phyloP scores from a whole-genome alignment of 2,329 filamentous ascomycete species.

The Botrytis elliptica region DNA sequence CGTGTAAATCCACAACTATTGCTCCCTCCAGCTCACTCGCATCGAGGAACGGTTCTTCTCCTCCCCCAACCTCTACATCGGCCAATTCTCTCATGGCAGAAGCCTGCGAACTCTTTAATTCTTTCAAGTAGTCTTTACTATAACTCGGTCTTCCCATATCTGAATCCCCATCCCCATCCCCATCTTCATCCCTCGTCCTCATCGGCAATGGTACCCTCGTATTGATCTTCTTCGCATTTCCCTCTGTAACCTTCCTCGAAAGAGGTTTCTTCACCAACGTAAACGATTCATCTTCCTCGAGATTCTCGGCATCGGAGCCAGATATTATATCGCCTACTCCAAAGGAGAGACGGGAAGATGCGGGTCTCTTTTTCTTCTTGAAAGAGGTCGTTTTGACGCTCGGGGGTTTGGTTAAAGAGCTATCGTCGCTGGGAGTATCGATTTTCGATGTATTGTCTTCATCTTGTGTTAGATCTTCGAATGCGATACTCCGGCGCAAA shows the following conservation, averaged over 20 bases:
- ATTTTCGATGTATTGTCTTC: constrained; percentile 30
- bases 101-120: constrained; percentile 82
- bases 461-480: constrained; percentile 39
- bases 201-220: constrained; percentile 31
- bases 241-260: constrained; percentile 63
- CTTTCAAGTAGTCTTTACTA: constrained; percentile 80
- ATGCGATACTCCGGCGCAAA: constrained; percentile 55
- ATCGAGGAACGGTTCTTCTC: constrained; percentile 51
- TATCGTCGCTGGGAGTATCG: constrained; percentile 16
- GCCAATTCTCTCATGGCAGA: constrained; percentile 69
- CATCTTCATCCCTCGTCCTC: constrained; percentile 46
- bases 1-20: constrained; percentile 55
- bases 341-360: constrained; percentile 71
- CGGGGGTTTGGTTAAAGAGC: constrained; percentile 42
- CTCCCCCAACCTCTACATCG: constrained; percentile 46
- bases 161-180: constrained; percentile 42
- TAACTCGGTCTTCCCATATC: constrained; percentile 63
- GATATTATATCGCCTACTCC: constrained; percentile 58
- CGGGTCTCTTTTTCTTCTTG: constrained; percentile 68
- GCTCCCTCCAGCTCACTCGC: constrained; percentile 62
- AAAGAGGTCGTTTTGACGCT: constrained; percentile 48
- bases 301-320: constrained; percentile 52
- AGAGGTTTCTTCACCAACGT: constrained; percentile 63
- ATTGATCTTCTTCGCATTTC: constrained; percentile 59
- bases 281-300: constrained; percentile 52